Evolutionary conservation across 2,329 filamentous ascomycete genomes (phyloP), one percentile per base, ranked within the genome.

Genomic region (Aspergillaceae sp.): DNA sequence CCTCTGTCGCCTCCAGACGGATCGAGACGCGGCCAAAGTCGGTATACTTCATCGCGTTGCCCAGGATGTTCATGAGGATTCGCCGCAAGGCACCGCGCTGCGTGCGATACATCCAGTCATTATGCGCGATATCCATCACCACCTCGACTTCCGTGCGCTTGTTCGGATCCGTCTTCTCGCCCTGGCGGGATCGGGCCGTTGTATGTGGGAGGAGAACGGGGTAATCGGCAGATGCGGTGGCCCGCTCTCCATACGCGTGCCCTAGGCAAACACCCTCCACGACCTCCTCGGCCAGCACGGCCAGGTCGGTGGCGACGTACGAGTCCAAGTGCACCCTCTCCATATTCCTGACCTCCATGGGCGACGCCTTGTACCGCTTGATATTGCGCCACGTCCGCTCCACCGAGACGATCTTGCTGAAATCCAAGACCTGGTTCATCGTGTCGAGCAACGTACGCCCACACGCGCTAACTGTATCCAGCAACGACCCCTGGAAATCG

Each of bases 31-130:
- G 74, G 3, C 79, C 79, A 1, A 63, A 57, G 2, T 70, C 66
- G 0, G 78, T 83, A 48, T 82, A 83, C 56, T 83, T 83, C 55
- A 83, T 68, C 0, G 80, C 73, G 53, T 83, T 83, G 6, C 77
- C 77, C 37, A 82, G 76, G 0, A 83, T 55, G 46, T 83, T 83
- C 77, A 82, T 80, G 41, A 82, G 70, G 41, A 83, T 74, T 5
- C 78, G 69, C 41, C 73, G 65, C 49, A 74, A 62, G 2, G 73
- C 74, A 0, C 80, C 79, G 0, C 76, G 73, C 41, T 82, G 74
- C 2, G 76, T 73, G 3, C 72, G 65, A 53, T 79, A 80, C 1
- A 65, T 60, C 77, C 80, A 83, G 44, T 68, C 50, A 26, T 67
- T 47, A 57, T 65, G 69, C 2, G 74, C 70, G 8, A 82, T 72